Evolutionary conservation across 2,329 filamentous ascomycete genomes (phyloP), one percentile per base, ranked within the genome.

Genomic region (Colletotrichum sp.): DNA sequence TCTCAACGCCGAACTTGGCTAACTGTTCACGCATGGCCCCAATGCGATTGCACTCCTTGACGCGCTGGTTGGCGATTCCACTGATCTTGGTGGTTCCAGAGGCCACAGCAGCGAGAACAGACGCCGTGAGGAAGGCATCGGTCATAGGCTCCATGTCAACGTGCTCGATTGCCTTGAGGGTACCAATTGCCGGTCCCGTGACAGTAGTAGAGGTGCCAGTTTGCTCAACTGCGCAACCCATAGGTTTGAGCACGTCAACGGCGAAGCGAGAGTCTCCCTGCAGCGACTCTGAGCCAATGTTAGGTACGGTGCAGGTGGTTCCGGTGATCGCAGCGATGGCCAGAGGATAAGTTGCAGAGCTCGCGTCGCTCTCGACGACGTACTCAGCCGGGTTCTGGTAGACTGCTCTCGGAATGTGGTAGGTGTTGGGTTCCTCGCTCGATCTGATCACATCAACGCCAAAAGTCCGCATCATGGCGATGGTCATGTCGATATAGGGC

Each of bases 61-160:
- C 96, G 80, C 97, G 93, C 84, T 99, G 97, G 82, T 99, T 99
- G 34, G 97, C 97, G 80, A 99, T 99, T 66, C 97, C 97, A 19
- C 93, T 94, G 79, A 99, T 99, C 72, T 92, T 92, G 0, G 97
- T 99, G 67, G 92, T 93, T 3, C 95, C 95, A 16, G 91, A 92
- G 12, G 96, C 96, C 59, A 98, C 95, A 44, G 97, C 97, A 30
- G 96, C 97, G 63, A 99, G 90, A 6, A 98, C 96, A 3, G 96
- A 98, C 22, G 97, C 97, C 6, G 96, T 98, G 69, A 99, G 89
- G 89, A 99, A 99, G 65, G 97, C 97, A 85, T 99, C 97, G 0
- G 97, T 99, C 97, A 99, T 99, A 2, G 96, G 95, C 84, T 99
- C 97, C 97, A 99, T 99, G 82, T 99, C 96, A 32, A 99, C 93